Evolutionary conservation across 2,329 filamentous ascomycete genomes (phyloP).

Genomic region (Fusarium fujikuroi): DNA sequence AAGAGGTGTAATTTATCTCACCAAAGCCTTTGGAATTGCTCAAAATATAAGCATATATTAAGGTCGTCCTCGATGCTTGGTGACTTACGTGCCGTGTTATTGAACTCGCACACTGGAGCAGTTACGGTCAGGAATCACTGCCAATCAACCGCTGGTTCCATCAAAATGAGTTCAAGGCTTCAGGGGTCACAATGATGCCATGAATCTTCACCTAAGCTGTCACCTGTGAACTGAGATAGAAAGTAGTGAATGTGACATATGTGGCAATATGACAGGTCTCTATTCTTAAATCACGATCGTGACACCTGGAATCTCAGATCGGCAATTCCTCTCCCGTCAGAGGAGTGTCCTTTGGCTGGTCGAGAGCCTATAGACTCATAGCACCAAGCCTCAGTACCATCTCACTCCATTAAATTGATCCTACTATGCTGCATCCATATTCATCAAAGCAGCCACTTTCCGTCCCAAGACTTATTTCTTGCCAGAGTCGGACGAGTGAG

Average conservation of each 20-base stretch:
- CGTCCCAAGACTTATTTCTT: constrained; percentile 21
- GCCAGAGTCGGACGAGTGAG: constrained; percentile 7
- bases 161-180: not conserved
- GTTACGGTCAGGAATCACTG: not conserved
- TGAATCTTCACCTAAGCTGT: not conserved
- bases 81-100: not conserved
- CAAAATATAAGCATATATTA: not conserved
- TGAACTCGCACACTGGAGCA: too few relatives aligned
- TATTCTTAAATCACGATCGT: not conserved
- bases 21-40: not conserved
- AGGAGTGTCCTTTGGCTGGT: not conserved
- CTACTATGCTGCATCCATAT: not conserved
- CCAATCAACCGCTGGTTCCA: not conserved
- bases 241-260: not conserved
- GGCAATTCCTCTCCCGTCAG: not conserved
- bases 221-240: not conserved
- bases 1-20: not conserved
- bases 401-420: not conserved
- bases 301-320: not conserved
- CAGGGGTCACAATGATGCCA: not conserved
- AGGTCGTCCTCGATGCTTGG: too few relatives aligned
- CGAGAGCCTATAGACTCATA: constrained; percentile 21
- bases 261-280: not conserved
- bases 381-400: constrained; percentile 7
- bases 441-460: not conserved